These are phyloP conservation scores for Aurantiochytrium sp. DNA, from an alignment of 108 stramenopile genomes.

Conservation along the genomic window DNA sequence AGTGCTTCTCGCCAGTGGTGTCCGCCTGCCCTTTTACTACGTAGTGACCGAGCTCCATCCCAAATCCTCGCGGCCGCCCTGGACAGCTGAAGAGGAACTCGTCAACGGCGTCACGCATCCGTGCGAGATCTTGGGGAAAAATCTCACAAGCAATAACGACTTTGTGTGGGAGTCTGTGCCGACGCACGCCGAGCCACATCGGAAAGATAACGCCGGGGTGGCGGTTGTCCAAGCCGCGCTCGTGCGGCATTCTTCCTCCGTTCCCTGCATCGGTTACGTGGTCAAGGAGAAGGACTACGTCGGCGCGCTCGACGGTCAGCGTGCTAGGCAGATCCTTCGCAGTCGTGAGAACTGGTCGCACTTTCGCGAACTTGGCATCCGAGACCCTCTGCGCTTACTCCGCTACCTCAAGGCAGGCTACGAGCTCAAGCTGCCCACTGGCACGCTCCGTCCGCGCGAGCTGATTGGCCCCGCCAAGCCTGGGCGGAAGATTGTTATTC, in stretches of 20 bases:
- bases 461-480: not conserved
- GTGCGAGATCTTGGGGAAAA: not conserved
- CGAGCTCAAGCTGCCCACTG: not conserved
- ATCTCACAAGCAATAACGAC: not conserved
- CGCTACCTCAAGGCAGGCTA: not conserved
- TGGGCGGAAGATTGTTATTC: conserved; percentile 34
- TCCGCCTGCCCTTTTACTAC: not conserved
- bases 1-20: not conserved
- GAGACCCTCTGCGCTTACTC: not conserved
- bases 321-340: not conserved
- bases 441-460: not conserved
- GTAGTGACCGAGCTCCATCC: not conserved
- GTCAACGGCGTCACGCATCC: not conserved
- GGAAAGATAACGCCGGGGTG: not conserved
- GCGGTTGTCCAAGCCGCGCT: not conserved
- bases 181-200: not conserved
- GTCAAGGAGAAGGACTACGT: not conserved
- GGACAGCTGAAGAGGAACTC: not conserved
- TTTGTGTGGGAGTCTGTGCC: not conserved
- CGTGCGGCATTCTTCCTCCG: not conserved
- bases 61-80: not conserved
- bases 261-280: not conserved
- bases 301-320: not conserved
- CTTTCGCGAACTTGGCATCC: not conserved
- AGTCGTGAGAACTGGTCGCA: not conserved